Conservation (phyloP, 768 basidiomycete species). For the Suillus occidentalis region DNA sequence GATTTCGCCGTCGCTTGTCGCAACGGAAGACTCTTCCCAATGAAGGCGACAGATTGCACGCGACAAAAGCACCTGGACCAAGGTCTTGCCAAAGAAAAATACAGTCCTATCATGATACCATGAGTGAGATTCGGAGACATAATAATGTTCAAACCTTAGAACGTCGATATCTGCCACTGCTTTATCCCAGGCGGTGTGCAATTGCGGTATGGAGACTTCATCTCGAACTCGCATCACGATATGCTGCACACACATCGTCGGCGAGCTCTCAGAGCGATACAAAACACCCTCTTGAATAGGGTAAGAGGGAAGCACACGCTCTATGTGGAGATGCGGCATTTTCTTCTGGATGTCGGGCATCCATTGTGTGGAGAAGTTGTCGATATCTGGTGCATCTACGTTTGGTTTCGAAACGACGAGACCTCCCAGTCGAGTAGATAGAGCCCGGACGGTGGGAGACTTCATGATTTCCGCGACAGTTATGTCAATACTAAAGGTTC, state of each 20-base stretch:
- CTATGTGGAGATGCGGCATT: slow-evolving; percentile 10
- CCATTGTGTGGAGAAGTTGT: slow-evolving; percentile 22
- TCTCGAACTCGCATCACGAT: slow-evolving; percentile 33
- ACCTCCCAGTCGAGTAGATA: slow-evolving; percentile 20
- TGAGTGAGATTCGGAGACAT: neutral
- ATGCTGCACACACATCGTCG: slow-evolving; percentile 46
- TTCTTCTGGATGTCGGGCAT: slow-evolving; percentile 11
- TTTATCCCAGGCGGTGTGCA: slow-evolving; percentile 37
- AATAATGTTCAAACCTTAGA: slow-evolving; percentile 21
- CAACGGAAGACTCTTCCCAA: slow-evolving; percentile 17
- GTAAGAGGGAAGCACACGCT: slow-evolving; percentile 40
- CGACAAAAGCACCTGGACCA: slow-evolving; percentile 30
- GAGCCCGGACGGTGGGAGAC: slow-evolving; percentile 19
- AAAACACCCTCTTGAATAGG: slow-evolving; percentile 49
- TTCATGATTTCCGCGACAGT: slow-evolving; percentile 34
- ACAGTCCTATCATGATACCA: slow-evolving; percentile 25
- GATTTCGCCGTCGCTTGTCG: slow-evolving; percentile 11
- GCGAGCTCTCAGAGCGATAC: slow-evolving; percentile 38
- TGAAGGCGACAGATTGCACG: slow-evolving; percentile 13
- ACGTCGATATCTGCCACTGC: slow-evolving; percentile 27
- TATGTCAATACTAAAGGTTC: slow-evolving; percentile 16
- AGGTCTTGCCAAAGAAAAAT: slow-evolving; percentile 29
- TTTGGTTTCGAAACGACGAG: neutral
- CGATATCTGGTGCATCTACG: neutral
- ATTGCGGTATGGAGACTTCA: slow-evolving; percentile 17